Base-by-base conservation (phyloP, 306 rosid species). In the Alnus glutinosa region DNA sequence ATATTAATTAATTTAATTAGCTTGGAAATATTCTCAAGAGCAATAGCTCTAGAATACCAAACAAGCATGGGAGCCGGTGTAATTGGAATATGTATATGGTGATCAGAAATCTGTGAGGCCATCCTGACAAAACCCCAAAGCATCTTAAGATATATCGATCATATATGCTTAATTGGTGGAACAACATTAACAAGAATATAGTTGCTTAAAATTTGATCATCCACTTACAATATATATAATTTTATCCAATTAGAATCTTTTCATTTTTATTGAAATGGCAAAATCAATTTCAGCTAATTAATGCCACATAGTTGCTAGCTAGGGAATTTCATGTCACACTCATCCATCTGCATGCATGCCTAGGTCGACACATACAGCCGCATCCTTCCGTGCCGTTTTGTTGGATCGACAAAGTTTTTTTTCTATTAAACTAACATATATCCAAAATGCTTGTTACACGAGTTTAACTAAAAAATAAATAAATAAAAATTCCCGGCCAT, bases 221-320 rank as follows among this genome's bases (percentile, higher is more conserved):
- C 79, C 83, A 82, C 76, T 84, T 80, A 55, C 54, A 68, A 50
- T 72, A 73, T 78, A 55, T 70, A 70, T 52, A 71, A 76, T 48
- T 37, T 55, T 48, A 79, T 75, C 47, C 61, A 46, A 23, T 23
- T 23, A 70, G 92, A 88, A 85, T 80, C 88, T 86, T 81, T 90
- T 78, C 90, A 69, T 55, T 81, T 78, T 83, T 48, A 55, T 83
- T 57, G 64, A 71, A 48, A 58, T 61, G 82, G 75, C 34, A 57
- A 42, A 23, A 23, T 77, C 69, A 83, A 66, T 12, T 39, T 50
- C 50, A n/a, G 42, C 23, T 82, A 19, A 55, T 47, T 82, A 19
- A 55, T 47, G 75, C 73, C 78, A 48, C 71, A 76, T 62, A 57
- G 23, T 66, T 58, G 7, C 9, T 5, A 67, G 7, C 9, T 5